Base-by-base conservation (phyloP, 441 rosid species). In the Breynia disticha region DNA sequence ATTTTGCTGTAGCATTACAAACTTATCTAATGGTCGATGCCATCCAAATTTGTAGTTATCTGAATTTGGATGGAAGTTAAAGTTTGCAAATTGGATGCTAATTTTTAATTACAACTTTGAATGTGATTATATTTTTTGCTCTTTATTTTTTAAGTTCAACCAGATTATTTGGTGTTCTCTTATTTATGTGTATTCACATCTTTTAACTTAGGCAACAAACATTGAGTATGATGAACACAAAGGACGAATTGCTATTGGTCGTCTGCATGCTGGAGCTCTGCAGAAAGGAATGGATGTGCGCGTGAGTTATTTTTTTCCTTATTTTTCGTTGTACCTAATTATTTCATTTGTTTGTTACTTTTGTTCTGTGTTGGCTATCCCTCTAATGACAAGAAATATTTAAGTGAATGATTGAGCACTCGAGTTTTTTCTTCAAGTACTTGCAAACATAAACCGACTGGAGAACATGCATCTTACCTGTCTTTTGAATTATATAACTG, bases 181-280 rank as follows among this genome's bases (percentile, higher is more conserved):
- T 46, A 38, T 15, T 20, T 55, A 45, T 41, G 11, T 58, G 2
- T 16, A 39, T 49, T 52, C 49, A 47, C 37, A 2, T 63, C n/a
- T 48, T 43, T 22, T 60, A 38, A 47, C 63, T 41, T 63, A 88
- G 98, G 97, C 70, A 20, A 91, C 98, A 76, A 91, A 82, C 72
- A 65, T 91, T 5, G 97, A 91, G 67, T 91, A 84, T 70, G 98
- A 88, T 66, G 97, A 88, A 62, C 98, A 91, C 74, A 91, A 91
- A 81, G 97, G 98, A 59, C 81, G 98, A 19, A 84, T 91, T 67
- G 98, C 90, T 61, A 90, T 90, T 67, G 96, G 96, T 35, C 86
- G 95, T 65, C 69, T 91, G 79, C 98, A 87, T 73, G 95, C 96
- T 42, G 96, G 98, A 60, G 68, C 65, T 55, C 65, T 91, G 62